These are phyloP conservation scores for Poa pratensis DNA, from an alignment of 176 grass and related monocot genomes.

Conservation along the genomic window DNA sequence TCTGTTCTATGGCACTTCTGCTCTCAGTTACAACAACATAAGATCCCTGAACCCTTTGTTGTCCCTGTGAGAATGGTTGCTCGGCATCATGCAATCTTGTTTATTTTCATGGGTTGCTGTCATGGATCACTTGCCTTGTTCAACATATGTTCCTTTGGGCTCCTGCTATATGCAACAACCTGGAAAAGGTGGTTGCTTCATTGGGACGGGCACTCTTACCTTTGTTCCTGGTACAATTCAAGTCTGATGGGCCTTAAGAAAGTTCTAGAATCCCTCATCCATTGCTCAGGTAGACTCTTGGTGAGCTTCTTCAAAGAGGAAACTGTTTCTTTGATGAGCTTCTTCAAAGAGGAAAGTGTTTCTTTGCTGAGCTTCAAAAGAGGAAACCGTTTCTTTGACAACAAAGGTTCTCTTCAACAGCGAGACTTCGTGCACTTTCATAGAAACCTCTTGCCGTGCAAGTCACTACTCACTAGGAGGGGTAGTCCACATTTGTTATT, in stretches of 20 bases:
- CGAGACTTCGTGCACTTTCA: background rate
- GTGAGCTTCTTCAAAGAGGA: background rate
- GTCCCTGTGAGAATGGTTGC: background rate
- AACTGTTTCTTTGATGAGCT: background rate
- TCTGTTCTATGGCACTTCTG: background rate
- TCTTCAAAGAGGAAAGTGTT: background rate
- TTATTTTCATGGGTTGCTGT: constrained; percentile 17
- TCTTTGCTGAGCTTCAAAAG: background rate
- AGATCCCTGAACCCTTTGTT: constrained; percentile 9
- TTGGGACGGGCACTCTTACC: constrained; percentile 13
- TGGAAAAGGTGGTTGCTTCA: background rate
- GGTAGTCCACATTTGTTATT: too few relatives aligned
- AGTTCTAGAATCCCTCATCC: constrained; percentile 1
- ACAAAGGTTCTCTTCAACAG: background rate
- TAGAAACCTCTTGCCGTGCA: background rate
- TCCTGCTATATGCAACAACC: background rate
- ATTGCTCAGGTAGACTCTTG: background rate
- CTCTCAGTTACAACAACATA: constrained; percentile 3
- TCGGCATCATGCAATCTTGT: constrained; percentile 1
- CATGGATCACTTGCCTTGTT: constrained; percentile 22
- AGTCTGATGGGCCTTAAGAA: background rate
- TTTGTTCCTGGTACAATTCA: constrained; percentile 13
- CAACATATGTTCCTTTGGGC: background rate
- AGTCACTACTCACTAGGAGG: too few relatives aligned
- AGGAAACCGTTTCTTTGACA: background rate